These are phyloP conservation scores for Pleurotus salmoneostramineus DNA, from an alignment of 768 basidiomycete species.

Conservation along the genomic window DNA sequence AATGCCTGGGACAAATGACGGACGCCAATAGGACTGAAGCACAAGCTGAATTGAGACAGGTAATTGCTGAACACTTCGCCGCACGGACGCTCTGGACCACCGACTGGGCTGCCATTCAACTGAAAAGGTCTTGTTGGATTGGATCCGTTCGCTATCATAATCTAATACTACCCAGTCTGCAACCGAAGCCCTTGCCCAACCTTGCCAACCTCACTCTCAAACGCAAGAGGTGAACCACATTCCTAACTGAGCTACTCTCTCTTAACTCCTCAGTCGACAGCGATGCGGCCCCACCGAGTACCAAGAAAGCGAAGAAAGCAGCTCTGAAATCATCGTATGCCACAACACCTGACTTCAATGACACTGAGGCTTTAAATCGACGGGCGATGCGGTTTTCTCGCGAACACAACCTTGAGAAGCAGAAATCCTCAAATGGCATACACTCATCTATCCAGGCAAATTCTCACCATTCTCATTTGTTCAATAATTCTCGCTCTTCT, in stretches of 20 bases:
- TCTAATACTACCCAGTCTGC: conserved; percentile 35
- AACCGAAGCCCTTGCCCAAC: conserved; percentile 53
- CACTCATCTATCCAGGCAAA: conserved; percentile 39
- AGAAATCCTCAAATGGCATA: conserved; percentile 38
- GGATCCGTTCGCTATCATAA: conserved; percentile 15
- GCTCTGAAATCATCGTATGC: conserved; percentile 27
- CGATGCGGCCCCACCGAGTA: conserved; percentile 32
- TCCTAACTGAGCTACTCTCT: background rate
- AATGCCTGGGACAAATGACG: conserved; percentile 88
- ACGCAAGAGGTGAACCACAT: conserved; percentile 56
- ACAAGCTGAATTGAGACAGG: conserved; percentile 91
- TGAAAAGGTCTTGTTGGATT: conserved; percentile 61
- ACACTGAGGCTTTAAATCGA: conserved; percentile 66
- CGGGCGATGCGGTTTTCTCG: conserved; percentile 88
- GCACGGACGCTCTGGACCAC: conserved; percentile 86
- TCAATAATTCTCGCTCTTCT: conserved; percentile 46
- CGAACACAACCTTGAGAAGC: conserved; percentile 81
- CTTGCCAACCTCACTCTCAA: conserved; percentile 53
- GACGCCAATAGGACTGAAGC: conserved; percentile 84
- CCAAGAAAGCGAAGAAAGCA: conserved; percentile 58
- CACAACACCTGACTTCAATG: conserved; percentile 45
- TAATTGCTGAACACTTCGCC: conserved; percentile 91
- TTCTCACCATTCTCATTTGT: conserved; percentile 49
- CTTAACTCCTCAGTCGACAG: conserved; percentile 19
- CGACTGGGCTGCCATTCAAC: conserved; percentile 86